Conservation (phyloP, 2,329 filamentous ascomycete species). For the Pseudogymnoascus sp. region DNA sequence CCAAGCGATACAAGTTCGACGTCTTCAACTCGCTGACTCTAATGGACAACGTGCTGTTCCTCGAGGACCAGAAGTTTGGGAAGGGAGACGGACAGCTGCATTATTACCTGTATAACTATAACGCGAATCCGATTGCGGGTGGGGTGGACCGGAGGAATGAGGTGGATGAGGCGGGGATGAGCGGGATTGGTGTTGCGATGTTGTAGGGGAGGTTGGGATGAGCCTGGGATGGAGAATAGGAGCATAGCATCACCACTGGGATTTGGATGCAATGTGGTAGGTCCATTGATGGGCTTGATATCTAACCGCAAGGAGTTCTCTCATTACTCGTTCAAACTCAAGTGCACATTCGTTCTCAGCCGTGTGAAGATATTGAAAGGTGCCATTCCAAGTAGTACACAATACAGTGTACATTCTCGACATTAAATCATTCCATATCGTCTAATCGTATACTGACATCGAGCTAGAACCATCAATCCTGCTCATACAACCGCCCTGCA, state of each 20-base stretch:
- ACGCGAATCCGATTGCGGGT: slow-evolving; percentile 73
- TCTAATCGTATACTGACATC: too few species aligned
- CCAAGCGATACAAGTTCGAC: slow-evolving; percentile 78
- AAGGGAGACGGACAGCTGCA: slow-evolving; percentile 90
- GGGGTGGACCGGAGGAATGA: slow-evolving; percentile 74
- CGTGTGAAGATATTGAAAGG: not conserved
- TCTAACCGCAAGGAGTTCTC: not conserved
- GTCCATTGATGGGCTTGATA: not conserved
- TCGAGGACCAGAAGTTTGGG: slow-evolving; percentile 90
- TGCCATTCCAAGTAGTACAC: too few species aligned
- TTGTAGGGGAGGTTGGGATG: slow-evolving; percentile 15
- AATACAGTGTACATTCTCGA: too few species aligned
- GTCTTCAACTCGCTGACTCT: slow-evolving; percentile 94
- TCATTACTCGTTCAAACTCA: not conserved
- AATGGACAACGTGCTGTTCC: slow-evolving; percentile 88
- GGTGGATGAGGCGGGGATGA: slow-evolving; percentile 67
- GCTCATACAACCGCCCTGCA: not conserved
- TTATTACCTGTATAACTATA: slow-evolving; percentile 97
- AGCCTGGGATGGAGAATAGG: not conserved
- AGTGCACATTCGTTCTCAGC: not conserved
- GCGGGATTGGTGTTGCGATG: slow-evolving; percentile 87
- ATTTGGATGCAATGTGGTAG: not conserved
- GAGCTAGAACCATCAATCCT: too few species aligned
- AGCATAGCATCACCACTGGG: not conserved
- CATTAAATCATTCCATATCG: too few species aligned